A percentile compares a stretch with the other conserved stretches of the same genome.
These are phyloP conservation scores for Stephania japonica DNA, from an alignment of 164 flowering plant genomes.

Conservation along the genomic window DNA sequence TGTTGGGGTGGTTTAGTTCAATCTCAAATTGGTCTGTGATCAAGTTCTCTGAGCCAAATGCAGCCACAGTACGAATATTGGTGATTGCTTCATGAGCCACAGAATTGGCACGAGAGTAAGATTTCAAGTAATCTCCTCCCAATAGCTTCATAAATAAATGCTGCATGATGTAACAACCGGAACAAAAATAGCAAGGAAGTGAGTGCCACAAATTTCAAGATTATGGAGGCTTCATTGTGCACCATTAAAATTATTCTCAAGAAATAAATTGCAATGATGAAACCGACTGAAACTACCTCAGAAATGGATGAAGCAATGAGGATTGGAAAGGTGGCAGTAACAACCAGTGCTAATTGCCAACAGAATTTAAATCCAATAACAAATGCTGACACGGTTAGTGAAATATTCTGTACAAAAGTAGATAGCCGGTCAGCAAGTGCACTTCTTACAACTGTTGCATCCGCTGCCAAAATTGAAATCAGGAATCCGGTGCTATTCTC, in stretches of 20 bases:
- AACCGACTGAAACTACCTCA: conserved; percentile 34
- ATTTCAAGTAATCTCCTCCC: conserved; percentile 51
- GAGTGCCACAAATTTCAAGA: not conserved
- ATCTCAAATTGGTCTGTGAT: conserved; percentile 37
- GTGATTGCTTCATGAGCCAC: conserved; percentile 71
- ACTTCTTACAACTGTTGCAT: conserved; percentile 68
- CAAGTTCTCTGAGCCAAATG: conserved; percentile 62
- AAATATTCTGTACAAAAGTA: conserved; percentile 64
- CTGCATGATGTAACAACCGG: conserved; percentile 29
- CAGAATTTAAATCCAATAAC: conserved; percentile 48
- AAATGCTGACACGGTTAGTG: conserved; percentile 63
- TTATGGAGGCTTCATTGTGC: no score
- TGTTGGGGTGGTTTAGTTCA: conserved; percentile 43
- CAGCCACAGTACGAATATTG: conserved; percentile 70
- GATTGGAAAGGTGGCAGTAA: conserved; percentile 56
- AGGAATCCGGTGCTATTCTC: conserved; percentile 56
- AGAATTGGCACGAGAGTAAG: conserved; percentile 50
- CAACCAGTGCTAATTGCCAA: conserved; percentile 68
- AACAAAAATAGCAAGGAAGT: not conserved
- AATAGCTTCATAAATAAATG: conserved; percentile 73
- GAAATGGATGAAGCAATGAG: conserved; percentile 59
- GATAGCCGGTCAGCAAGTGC: conserved; percentile 68
- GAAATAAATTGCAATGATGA: no score
- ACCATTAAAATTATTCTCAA: no score
- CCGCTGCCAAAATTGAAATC: conserved; percentile 52